phyloP scores from a whole-genome alignment of 208 protist species.

The Trypanosoma cruzi region DNA sequence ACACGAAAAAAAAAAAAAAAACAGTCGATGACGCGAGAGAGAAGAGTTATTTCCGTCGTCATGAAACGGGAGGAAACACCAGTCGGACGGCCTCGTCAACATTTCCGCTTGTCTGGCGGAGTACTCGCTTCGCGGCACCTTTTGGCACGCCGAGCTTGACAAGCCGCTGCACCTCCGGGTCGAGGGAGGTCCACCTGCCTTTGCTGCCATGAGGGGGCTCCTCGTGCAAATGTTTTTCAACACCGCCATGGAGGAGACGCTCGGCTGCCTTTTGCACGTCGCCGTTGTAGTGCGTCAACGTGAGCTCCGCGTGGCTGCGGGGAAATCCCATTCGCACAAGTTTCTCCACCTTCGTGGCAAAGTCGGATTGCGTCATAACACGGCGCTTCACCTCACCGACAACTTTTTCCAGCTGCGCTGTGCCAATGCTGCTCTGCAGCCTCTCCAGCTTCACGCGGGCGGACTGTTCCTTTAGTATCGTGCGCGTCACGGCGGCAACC shows the following conservation, averaged over 20 bases:
- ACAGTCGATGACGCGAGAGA: neutral
- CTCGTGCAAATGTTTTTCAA: conserved; percentile 43
- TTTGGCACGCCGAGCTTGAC: conserved; percentile 74
- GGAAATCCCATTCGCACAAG: conserved; percentile 67
- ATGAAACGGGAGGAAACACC: conserved; percentile 42
- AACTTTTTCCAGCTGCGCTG: conserved; percentile 31
- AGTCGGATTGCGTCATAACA: conserved; percentile 45
- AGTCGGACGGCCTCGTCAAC: conserved; percentile 54
- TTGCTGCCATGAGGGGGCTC: conserved; percentile 31
- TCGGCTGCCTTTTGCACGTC: conserved; percentile 68
- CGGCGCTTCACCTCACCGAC: conserved; percentile 37
- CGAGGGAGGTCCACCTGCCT: conserved; percentile 63
- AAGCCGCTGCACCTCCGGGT: conserved; percentile 69
- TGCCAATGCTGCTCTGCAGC: conserved; percentile 58
- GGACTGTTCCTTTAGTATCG: conserved; percentile 52
- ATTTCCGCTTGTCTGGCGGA: conserved; percentile 64
- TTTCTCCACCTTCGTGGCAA: conserved; percentile 51
- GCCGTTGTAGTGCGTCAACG: conserved; percentile 82
- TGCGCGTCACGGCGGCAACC: conserved; percentile 57
- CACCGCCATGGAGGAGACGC: conserved; percentile 59
- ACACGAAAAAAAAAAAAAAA: conserved; percentile 5
- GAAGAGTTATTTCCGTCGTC: neutral
- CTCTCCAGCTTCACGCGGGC: conserved; percentile 53
- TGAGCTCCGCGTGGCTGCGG: conserved; percentile 39
- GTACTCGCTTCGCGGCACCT: conserved; percentile 66